Base-by-base conservation (phyloP, 1,139 yeast genomes). In the Saccharomyces uvarum region DNA sequence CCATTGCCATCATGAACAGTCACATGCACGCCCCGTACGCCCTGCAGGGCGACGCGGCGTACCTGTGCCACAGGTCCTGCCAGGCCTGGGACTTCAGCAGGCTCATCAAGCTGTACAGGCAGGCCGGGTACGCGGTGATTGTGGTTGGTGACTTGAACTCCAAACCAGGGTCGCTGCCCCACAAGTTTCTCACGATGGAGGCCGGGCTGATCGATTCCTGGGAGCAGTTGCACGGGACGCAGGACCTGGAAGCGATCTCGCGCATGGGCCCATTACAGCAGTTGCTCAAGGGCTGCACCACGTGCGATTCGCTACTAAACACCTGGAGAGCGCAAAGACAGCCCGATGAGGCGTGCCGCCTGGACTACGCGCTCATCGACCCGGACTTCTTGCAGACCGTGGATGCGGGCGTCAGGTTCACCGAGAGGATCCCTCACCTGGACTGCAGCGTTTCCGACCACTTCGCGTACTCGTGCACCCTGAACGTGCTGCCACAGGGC, bases 21-120 rank as follows among this genome's bases (percentile, higher is more conserved):
- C 99, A 93, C 68, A 86, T 95, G 93, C 99, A 93, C 72, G 99
- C 99, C 1, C 99, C 99, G 0, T 93, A 93, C 67, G 82, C 95
- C 0, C 64, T 71, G 33, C 73, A 75, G 0, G 98, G 98, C 0
- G 97, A 89, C 70, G 95, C 95, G 4, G 86, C 95, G 4, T 93
- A 95, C 68, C 76, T 84, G 2, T 88, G 97, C 61, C 98, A 93
- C 68, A 75, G 99, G 53, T 85, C 97, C 0, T 82, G 95, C 57
- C 99, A 93, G 70, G 98, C 98, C 0, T 93, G 98, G 98, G 97
- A 91, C 68, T 81, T 95, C 67, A 78, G 93, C 26, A 80, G 82
- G 54, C 59, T 90, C 52, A 83, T 88, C 1, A 77, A 77, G 32
- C 70, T 84, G 52, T 78, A 93, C 51, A 77, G 77, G 51, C 77